Evolutionary conservation across 306 rosid species (phyloP), one percentile per base, ranked within the genome.

Genomic region (Prunus davidiana): DNA sequence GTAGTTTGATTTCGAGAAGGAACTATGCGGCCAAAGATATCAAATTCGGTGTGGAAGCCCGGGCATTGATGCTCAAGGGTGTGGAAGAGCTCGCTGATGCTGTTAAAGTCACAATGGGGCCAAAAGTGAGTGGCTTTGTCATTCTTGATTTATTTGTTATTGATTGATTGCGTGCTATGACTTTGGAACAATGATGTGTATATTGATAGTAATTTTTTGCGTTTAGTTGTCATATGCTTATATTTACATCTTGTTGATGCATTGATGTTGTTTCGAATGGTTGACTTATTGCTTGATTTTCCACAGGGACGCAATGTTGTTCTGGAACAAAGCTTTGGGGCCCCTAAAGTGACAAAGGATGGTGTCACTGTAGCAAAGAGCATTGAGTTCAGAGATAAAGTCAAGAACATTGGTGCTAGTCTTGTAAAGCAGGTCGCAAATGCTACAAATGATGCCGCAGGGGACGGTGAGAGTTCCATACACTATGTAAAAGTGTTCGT

Each of bases 341-440:
- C 87, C 61, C 91, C 87, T 16, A 84, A 82, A 78, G 91, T 87
- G 61, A 87, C 89, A 8, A 87, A 87, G 75, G 89, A 80, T 32
- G 91, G 87, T 75, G 89, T 87, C 41, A 85, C 91, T 28, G 89
- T 85, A 49, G 89, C 91, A 68, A 87, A 87, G 57, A 82, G 91
- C 51, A 78, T 85, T 7, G 90, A 87, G 60, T 87, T 87, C 83
- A 80, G 80, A 51, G 88, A 84, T 60, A 84, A 65, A 72, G 83
- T 87, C 45, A 87, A 82, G 75, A 84, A 87, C 54, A 68, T 87
- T 27, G 88, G 88, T 56, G 91, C 88, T 49, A 80, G 85, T 76
- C 84, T 87, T 43, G 91, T 87, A 24, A 87, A 87, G 68, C 91
- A 82, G 82, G 88, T 87, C 32, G 91, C 88, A 67, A 87, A 82